Conservation (phyloP, 495 filamentous ascomycete genomes). For the Hamigera avellanea region DNA sequence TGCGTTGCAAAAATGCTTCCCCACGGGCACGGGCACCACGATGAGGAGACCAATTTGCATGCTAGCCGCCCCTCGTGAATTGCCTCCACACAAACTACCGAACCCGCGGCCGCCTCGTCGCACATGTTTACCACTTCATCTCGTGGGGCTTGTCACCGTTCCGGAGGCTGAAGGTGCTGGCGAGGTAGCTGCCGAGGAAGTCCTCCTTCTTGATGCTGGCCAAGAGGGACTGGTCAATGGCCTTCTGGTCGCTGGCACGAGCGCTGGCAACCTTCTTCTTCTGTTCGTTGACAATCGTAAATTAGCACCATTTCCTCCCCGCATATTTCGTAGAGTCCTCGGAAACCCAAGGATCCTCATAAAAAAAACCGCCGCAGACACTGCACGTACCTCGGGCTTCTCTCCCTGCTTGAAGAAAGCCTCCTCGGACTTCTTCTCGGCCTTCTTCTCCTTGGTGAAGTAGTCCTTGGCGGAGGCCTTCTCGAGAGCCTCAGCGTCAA, state of each 20-base stretch:
- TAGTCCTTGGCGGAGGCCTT: constrained; percentile 77
- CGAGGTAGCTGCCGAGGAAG: constrained; percentile 78
- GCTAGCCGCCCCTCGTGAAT: constrained; percentile 31
- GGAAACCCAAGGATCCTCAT: background rate
- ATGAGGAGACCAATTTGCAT: constrained; percentile 26
- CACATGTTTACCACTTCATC: constrained; percentile 79
- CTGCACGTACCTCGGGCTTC: constrained; percentile 89
- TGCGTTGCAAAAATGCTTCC: constrained; percentile 15
- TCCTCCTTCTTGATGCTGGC: constrained; percentile 92
- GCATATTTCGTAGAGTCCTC: no score
- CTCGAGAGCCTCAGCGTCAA: constrained; percentile 73
- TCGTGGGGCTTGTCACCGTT: constrained; percentile 98
- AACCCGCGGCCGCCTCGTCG: constrained; percentile 34
- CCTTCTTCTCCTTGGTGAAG: constrained; percentile 89
- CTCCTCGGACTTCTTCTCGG: constrained; percentile 89
- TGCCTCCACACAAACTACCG: constrained; percentile 37
- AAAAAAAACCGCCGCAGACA: no score
- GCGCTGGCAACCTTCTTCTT: constrained; percentile 88
- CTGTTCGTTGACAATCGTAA: constrained; percentile 37
- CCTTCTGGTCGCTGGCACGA: constrained; percentile 93
- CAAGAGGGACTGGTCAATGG: constrained; percentile 86
- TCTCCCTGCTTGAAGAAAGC: constrained; percentile 96
- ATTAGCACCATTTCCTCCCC: constrained; percentile 11
- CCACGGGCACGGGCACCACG: background rate
- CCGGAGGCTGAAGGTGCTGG: constrained; percentile 85